phyloP scores from a whole-genome alignment of 1,284 basidiomycete genomes.

The Sanghuangporus weigelae region DNA sequence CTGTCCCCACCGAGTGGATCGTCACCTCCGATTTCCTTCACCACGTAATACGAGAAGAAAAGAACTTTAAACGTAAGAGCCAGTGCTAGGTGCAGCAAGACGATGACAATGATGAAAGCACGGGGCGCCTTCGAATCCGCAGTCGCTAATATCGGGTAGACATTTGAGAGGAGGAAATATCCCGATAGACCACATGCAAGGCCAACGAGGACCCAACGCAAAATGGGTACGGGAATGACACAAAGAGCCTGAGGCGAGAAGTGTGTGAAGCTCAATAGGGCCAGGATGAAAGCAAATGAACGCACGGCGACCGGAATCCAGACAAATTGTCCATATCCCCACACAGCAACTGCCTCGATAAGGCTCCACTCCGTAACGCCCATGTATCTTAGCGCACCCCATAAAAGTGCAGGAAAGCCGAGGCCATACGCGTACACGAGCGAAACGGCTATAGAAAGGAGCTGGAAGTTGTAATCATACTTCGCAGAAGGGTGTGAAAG shows the following conservation, averaged over 20 bases:
- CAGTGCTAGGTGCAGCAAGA: slow-evolving; percentile 63
- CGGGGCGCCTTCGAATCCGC: slow-evolving; percentile 82
- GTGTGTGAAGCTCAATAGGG: background rate
- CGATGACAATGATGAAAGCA: slow-evolving; percentile 70
- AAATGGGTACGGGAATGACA: slow-evolving; percentile 71
- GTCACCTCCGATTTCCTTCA: slow-evolving; percentile 44
- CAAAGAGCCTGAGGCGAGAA: slow-evolving; percentile 57
- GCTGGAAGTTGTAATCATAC: slow-evolving; percentile 79
- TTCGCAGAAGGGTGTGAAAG: slow-evolving; percentile 53
- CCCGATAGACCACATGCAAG: slow-evolving; percentile 72
- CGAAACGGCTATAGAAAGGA: slow-evolving; percentile 76
- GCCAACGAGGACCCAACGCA: slow-evolving; percentile 77
- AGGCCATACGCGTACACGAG: slow-evolving; percentile 86
- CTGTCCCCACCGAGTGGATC: slow-evolving; percentile 28
- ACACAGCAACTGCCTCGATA: slow-evolving; percentile 70
- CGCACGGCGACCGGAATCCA: slow-evolving; percentile 77
- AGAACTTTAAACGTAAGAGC: slow-evolving; percentile 81
- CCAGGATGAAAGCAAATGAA: slow-evolving; percentile 16
- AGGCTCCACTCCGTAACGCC: slow-evolving; percentile 84
- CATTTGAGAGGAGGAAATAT: slow-evolving; percentile 78
- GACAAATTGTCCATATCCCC: slow-evolving; percentile 71
- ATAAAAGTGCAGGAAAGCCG: slow-evolving; percentile 71
- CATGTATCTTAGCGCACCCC: slow-evolving; percentile 76
- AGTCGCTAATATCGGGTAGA: slow-evolving; percentile 84
- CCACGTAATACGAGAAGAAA: slow-evolving; percentile 82